A percentile compares a stretch with the other conserved stretches of the same genome.
These are phyloP conservation scores for Xylariales sp. DNA, from an alignment of 2,329 filamentous ascomycete species.

Conservation along the genomic window DNA sequence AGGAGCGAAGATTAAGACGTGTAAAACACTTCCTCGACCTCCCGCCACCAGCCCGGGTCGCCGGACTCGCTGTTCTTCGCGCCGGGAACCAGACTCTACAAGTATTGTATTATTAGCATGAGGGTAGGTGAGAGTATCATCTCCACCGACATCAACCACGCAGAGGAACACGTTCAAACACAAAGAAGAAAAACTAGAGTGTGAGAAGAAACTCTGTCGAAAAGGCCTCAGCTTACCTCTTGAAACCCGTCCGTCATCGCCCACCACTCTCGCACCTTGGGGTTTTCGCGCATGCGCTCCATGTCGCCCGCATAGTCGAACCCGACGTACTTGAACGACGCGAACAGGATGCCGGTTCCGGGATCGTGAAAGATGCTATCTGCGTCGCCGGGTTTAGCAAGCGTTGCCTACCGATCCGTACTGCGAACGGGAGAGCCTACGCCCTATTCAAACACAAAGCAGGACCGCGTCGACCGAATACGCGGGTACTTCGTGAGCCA, in stretches of 20 bases:
- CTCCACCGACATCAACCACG: not conserved
- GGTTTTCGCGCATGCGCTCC: slow-evolving; percentile 78
- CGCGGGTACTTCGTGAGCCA: not conserved
- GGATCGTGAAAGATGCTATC: slow-evolving; percentile 81
- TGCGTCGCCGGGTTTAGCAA: slow-evolving; percentile 46
- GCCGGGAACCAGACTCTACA: slow-evolving; percentile 63
- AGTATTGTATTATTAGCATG: slow-evolving; percentile 19
- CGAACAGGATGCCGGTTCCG: slow-evolving; percentile 73
- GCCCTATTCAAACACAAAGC: not conserved
- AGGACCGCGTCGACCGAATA: not conserved
- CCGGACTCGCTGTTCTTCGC: slow-evolving; percentile 69
- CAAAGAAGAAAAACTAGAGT: not conserved
- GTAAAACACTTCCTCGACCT: slow-evolving; percentile 76
- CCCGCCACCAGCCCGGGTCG: slow-evolving; percentile 75
- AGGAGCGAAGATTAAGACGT: slow-evolving; percentile 53
- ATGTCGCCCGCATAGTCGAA: slow-evolving; percentile 79
- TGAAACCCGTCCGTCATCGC: slow-evolving; percentile 82
- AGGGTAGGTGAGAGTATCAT: not conserved
- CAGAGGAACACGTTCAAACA: not conserved
- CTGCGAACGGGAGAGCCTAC: not conserved
- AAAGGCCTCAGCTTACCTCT: slow-evolving; percentile 55
- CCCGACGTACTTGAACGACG: slow-evolving; percentile 83
- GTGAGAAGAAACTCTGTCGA: not conserved
- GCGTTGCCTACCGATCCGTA: not conserved
- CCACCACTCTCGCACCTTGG: slow-evolving; percentile 83